Percentiles rank a stretch among this genome's conserved stretches.
These are phyloP conservation scores for Seiridium unicorne DNA, from an alignment of 2,329 filamentous ascomycete species.

Conservation along the genomic window DNA sequence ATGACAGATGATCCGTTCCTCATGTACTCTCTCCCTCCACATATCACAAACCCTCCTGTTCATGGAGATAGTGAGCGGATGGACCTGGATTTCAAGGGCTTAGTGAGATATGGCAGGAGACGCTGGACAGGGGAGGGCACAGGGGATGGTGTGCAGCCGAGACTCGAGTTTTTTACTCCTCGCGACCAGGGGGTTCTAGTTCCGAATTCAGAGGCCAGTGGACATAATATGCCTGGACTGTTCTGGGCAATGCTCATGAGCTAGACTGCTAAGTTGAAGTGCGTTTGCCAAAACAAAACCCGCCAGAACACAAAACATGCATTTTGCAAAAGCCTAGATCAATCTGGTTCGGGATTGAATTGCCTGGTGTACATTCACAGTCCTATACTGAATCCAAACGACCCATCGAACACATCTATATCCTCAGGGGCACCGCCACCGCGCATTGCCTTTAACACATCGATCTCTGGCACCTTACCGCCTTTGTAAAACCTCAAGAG, in stretches of 20 bases:
- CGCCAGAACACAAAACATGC: too few relatives aligned
- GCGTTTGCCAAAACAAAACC: too few relatives aligned
- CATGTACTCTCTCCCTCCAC: neutral
- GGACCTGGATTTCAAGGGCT: neutral
- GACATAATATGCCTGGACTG: neutral
- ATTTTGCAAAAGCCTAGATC: too few relatives aligned
- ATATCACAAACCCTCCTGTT: neutral
- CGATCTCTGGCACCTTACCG: constrained; percentile 54
- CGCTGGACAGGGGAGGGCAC: constrained; percentile 4
- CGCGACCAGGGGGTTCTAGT: neutral
- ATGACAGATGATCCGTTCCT: constrained; percentile 9
- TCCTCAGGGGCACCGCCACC: constrained; percentile 40
- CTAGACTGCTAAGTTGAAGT: neutral
- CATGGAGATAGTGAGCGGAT: neutral
- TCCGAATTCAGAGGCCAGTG: neutral
- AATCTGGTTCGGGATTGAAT: too few relatives aligned
- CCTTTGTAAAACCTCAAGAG: constrained; percentile 73
- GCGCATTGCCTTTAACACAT: constrained; percentile 54
- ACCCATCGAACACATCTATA: constrained; percentile 57
- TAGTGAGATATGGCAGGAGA: constrained; percentile 7
- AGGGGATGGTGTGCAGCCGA: constrained; percentile 1
- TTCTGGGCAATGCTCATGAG: neutral
- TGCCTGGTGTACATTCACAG: constrained; percentile 13
- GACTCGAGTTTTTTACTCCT: constrained; percentile 8
- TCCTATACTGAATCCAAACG: constrained; percentile 58